phyloP scores from a whole-genome alignment of 2,329 filamentous ascomycete species.

The Rhynchosporium secalis region DNA sequence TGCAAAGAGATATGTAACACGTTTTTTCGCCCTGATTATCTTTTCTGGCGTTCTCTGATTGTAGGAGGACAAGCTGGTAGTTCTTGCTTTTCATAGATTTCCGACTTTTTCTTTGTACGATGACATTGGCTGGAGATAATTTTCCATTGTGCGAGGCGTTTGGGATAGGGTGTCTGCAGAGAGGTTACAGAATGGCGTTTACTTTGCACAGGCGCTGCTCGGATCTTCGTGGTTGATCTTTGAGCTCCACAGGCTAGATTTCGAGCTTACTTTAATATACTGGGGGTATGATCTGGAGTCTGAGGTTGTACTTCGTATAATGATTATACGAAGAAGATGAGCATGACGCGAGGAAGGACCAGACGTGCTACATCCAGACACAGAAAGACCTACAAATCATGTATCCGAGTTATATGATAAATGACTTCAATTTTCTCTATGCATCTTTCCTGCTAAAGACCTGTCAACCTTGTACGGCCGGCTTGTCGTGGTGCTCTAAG shows the following conservation, averaged over 20 bases:
- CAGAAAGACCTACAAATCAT: background rate
- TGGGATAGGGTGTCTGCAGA: background rate
- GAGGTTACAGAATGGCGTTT: background rate
- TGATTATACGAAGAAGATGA: constrained; percentile 7
- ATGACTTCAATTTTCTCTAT: background rate
- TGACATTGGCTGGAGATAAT: background rate
- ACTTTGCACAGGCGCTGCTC: background rate
- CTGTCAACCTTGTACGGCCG: background rate
- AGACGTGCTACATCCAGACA: background rate
- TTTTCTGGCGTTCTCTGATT: background rate
- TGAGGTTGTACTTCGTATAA: background rate
- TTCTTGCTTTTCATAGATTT: background rate
- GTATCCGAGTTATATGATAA: background rate
- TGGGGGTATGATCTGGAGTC: background rate
- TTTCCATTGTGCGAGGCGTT: background rate
- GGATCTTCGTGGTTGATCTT: background rate
- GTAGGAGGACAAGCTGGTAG: background rate
- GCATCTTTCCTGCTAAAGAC: constrained; percentile 7
- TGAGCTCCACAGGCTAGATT: background rate
- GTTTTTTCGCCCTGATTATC: background rate
- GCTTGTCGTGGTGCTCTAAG: background rate
- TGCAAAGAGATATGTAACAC: background rate
- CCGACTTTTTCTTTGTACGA: background rate
- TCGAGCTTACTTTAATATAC: background rate
- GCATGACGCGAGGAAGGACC: background rate